Base-by-base conservation (phyloP, 1,284 basidiomycete genomes). In the Boletus albobrunnescens region DNA sequence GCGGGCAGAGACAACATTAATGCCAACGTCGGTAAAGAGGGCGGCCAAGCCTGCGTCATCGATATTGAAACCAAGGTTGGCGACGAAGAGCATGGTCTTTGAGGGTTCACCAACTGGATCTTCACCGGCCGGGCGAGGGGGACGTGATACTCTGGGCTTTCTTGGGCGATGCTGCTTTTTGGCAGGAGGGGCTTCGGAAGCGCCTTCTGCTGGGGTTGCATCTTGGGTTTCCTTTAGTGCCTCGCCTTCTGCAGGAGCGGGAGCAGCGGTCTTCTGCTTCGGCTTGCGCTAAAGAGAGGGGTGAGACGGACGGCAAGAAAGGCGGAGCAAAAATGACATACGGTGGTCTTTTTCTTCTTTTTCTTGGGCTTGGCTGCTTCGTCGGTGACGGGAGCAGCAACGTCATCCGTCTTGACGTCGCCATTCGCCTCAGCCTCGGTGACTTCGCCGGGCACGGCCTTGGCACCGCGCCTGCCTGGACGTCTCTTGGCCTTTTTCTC, bases 41-140 rank as follows among this genome's bases (percentile, higher is more conserved):
- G 79, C 72, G 35, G 77, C 67, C 52, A 95, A 82, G 44, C 74
- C 82, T 30, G 77, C 84, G 60, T 96, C 92, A 51, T 91, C 89
- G 54, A 95, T 79, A 64, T 73, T 84, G 80, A 94, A 96, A 31
- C 91, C 88, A 48, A 96, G 88, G 75, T 96, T 96, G 69, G 92
- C 92, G 54, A 96, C 93, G 60, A 96, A 96, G 55, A 96, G 74
- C 68, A 91, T 84, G 53, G 77, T 88, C 79, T 90, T 84, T 62
- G 84, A 88, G 31, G 81, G 86, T 63, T 88, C 86, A 57, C 90
- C 90, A 49, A 74, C 73, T 27, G 89, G 87, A 49, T 85, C 84
- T 67, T 88, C 83, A 47, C 86, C 87, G 27, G 75, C 77, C 31
- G 83, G 75, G 58, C 86, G 87, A 46, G 72, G 67, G 41, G 76